Base-by-base conservation (phyloP, 2,329 filamentous ascomycete species). In the Colletotrichum spinosum region DNA sequence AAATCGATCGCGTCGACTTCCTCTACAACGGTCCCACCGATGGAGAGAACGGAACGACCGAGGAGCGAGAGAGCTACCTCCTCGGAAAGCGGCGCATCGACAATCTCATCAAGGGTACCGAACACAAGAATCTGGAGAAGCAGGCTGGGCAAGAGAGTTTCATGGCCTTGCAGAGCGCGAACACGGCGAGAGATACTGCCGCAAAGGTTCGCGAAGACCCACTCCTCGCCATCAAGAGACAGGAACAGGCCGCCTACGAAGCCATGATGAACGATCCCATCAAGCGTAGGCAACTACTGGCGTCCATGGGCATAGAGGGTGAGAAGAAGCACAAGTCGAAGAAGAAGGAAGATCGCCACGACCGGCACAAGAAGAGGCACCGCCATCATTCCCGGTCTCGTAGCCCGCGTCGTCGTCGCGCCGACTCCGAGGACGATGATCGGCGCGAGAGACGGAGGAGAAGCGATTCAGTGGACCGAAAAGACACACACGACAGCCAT, bases 21-120 rank as follows among this genome's bases (percentile, higher is more conserved):
- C 97, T 99, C 93, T 99, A 99, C 79, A 89, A 91, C 71, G 95
- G 95, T 1, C 94, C 96, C 8, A 91, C 90, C 54, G 84, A 87
- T 72, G 92, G 93, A 41, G 90, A 92, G 73, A 83, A 84, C n/a
- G 91, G 91, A 37, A 92, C 88, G 44, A 88, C 86, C 5, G 95
- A 97, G 77, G 96, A 98, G 79, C 94, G 93, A 80, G 96, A 99
- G 75, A 93, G 92, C 4, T 99, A 97, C 76, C 80, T 99, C 1
- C 84, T 99, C 12, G 96, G 96, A 56, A 98, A 97, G 83, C 86
- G 96, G 64, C 87, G 94, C 64, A 95, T 99, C 75, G 95, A 98
- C 81, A 89, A 90, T 11, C 76, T 88, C 39, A 84, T 99, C 59
- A 88, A 96, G 76, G 92, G 92, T 53, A 90, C 90, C 44, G 93